Base-by-base conservation (phyloP, 2,329 filamentous ascomycete genomes). In the Ceratocystis alfenasii region DNA sequence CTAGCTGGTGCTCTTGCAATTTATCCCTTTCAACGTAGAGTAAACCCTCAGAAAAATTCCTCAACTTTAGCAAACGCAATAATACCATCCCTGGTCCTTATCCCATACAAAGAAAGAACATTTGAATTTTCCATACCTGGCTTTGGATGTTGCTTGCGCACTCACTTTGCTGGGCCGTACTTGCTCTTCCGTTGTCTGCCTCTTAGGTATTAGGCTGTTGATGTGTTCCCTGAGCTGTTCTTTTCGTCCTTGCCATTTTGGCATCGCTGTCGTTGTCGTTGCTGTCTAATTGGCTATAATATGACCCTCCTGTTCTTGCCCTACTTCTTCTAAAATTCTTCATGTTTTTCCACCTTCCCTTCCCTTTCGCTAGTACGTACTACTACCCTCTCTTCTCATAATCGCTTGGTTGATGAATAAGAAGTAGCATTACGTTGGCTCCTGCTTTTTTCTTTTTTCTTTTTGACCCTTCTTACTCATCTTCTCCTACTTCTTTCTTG, bases 31-130 rank as follows among this genome's bases (percentile, higher is more conserved):
- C 25, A 59, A n/a, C 55, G 28, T n/a, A 59, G n/a, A 36, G 55
- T 59, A 59, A 59, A 59, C 28, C 55, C 55, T 28, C 28, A 59
- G 8, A 36, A 59, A 41, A 59, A 59, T 59, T 57, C 55, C 55
- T 59, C 55, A 59, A 59, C 48, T 53, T 59, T 36, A 59, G 55
- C 28, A 59, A 30, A 59, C 55, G 48, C 55, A 59, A 36, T 30
- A 59, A 30, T 59, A 36, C 17, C 15, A n/a, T 15, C 55, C 55
- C 55, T 33, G 25, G 28, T 20, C 25, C 53, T 53, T 53, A 53
- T 59, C 53, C 22, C 15, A 59, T 33, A 59, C 15, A 59, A 59
- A 59, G 28, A 57, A 57, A 57, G 55, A 59, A 15, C 28, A 36
- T 36, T 59, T 59, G 28, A 59, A 59, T 59, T 59, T 59, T 59